Evolutionary conservation across 257 asterid species (phyloP).

Genomic region (Eustoma russellianum): DNA sequence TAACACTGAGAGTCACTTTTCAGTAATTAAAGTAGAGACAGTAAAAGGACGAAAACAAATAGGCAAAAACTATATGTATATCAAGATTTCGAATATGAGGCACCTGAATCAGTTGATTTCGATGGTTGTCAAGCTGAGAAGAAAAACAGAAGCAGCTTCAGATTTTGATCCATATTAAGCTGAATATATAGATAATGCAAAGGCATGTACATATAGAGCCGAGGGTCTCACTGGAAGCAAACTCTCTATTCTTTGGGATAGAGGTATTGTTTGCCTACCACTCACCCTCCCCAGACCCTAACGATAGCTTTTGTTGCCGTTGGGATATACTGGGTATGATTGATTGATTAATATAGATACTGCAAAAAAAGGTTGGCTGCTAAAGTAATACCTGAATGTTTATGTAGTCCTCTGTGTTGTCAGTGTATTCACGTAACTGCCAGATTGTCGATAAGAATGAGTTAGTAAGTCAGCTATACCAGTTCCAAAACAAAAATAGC

Average conservation of each 20-base stretch:
- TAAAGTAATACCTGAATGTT: constrained; percentile 65
- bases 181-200: too few species aligned
- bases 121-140: constrained; percentile 86
- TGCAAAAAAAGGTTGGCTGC: background rate
- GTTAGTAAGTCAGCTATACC: background rate
- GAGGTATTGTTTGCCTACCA: too few species aligned
- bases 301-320: too few species aligned
- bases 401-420: constrained; percentile 90
- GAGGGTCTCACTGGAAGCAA: too few species aligned
- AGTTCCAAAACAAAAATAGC: too few species aligned
- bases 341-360: too few species aligned
- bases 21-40: background rate
- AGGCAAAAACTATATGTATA: too few species aligned
- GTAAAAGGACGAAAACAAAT: background rate
- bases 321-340: too few species aligned
- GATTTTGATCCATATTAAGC: constrained; percentile 1
- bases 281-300: too few species aligned
- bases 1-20: background rate
- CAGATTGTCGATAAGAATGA: constrained; percentile 8
- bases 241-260: too few species aligned
- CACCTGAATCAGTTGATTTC: constrained; percentile 96
- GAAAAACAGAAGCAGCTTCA: constrained; percentile 8
- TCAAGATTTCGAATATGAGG: background rate
- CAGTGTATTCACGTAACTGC: constrained; percentile 89
- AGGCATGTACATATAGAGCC: too few species aligned